A percentile compares a stretch with the other conserved stretches of the same genome.
Evolutionary conservation across 257 asterid species (phyloP).

Genomic region (Echium plantagineum): DNA sequence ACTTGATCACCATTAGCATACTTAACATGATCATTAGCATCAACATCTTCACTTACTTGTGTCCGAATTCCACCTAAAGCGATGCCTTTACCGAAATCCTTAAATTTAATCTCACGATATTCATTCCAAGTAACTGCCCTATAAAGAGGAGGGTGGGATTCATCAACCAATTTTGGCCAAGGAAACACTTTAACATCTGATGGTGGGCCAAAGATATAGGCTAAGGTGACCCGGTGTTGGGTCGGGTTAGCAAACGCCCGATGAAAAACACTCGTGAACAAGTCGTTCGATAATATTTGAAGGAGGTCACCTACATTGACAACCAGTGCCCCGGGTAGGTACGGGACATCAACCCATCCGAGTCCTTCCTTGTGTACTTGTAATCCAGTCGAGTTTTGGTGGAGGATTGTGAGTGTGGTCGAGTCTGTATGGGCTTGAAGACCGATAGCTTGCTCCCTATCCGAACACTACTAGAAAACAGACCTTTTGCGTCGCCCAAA

Average conservation of each 20-base stretch:
- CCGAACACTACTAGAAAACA: no score
- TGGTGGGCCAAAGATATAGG: conserved; percentile 71
- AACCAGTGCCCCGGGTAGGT: conserved; percentile 51
- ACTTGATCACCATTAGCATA: no score
- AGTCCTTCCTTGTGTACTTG: conserved; percentile 50
- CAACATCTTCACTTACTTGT: conserved; percentile 28
- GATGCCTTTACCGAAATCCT: conserved; percentile 72
- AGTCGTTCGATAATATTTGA: conserved; percentile 78
- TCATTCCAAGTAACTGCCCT: conserved; percentile 72
- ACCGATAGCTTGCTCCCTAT: no score
- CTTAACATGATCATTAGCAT: conserved; percentile 38
- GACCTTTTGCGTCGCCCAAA: no score
- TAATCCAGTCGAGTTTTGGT: conserved; percentile 70
- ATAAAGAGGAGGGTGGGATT: conserved; percentile 41
- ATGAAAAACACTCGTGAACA: conserved; percentile 59
- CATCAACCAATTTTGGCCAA: conserved; percentile 38
- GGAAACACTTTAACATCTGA: conserved; percentile 44
- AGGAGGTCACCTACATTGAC: conserved; percentile 69
- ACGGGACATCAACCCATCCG: conserved; percentile 64
- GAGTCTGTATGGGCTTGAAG: conserved; percentile 97
- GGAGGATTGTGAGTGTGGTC: conserved; percentile 69
- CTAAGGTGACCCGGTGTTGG: conserved; percentile 49
- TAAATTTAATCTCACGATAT: conserved; percentile 59
- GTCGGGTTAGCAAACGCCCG: conserved; percentile 75
- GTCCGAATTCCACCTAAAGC: conserved; percentile 42